Evolutionary conservation across 306 rosid genomes (phyloP).

Genomic region (Cucumis cinereus): DNA sequence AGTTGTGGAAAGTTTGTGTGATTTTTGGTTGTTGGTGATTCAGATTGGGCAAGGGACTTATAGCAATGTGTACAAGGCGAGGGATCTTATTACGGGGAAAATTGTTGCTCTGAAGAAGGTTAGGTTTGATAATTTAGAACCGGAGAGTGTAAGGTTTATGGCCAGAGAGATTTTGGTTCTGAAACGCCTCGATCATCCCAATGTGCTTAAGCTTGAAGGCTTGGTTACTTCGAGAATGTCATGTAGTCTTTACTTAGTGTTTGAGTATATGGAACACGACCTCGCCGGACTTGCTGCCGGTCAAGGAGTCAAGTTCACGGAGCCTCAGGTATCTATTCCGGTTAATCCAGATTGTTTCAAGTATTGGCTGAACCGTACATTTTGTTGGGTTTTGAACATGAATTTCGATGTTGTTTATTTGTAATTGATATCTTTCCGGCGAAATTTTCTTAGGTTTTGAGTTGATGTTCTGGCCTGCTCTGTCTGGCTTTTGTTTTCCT

Average conservation of each 20-base stretch:
- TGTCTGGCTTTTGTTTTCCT: not conserved
- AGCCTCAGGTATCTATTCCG: constrained; percentile 56
- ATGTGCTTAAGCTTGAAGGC: constrained; percentile 90
- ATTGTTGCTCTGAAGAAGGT: constrained; percentile 90
- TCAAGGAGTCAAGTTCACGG: constrained; percentile 73
- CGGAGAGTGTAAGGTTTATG: constrained; percentile 98
- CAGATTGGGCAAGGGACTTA: constrained; percentile 99
- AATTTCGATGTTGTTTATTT: not conserved
- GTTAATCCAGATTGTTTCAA: constrained; percentile 4
- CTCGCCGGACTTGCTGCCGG: constrained; percentile 88
- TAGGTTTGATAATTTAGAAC: constrained; percentile 88
- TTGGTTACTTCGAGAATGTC: constrained; percentile 98
- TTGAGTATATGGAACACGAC: constrained; percentile 98
- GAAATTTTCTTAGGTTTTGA: not conserved
- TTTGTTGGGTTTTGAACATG: not conserved
- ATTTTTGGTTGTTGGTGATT: constrained; percentile 2
- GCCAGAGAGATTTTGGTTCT: constrained; percentile 91
- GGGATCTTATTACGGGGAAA: constrained; percentile 59
- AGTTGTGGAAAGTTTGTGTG: not conserved
- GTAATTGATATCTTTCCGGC: not conserved
- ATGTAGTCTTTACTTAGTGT: constrained; percentile 84
- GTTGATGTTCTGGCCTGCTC: not conserved
- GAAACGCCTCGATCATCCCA: constrained; percentile 90
- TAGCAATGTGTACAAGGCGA: constrained; percentile 96
- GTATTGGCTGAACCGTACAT: constrained; percentile 1